Percentiles rank a stretch among this genome's conserved stretches.
Conservation (phyloP, 2,329 filamentous ascomycete genomes). For the Cytospora chrysosperma region DNA sequence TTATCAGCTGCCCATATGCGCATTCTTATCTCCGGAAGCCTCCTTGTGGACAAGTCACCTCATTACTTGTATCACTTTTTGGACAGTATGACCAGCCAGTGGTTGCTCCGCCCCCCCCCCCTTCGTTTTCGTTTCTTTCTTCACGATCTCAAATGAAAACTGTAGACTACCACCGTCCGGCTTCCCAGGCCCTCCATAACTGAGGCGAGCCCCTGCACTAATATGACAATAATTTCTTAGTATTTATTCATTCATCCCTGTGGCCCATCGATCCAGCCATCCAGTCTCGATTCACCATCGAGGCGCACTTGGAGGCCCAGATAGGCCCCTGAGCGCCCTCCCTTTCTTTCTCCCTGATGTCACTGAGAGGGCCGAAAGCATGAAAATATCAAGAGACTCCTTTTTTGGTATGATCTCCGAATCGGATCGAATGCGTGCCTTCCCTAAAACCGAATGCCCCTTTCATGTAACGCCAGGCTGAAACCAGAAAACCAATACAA, state of each 20-base stretch:
- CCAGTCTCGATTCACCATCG: not conserved
- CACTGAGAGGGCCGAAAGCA: not conserved
- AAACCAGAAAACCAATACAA: slow-evolving; percentile 23
- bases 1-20: not conserved
- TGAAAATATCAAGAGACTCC: slow-evolving; percentile 1
- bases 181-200: not conserved
- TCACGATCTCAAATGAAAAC: not conserved
- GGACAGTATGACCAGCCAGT: not conserved
- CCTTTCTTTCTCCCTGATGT: not conserved
- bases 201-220: not conserved
- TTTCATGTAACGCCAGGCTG: slow-evolving; percentile 24
- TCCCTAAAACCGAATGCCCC: slow-evolving; percentile 22
- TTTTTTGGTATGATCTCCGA: slow-evolving; percentile 13
- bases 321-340: too few species aligned
- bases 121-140: too few species aligned
- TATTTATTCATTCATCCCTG: not conserved
- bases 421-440: slow-evolving; percentile 19
- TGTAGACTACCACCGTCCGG: not conserved
- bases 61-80: not conserved
- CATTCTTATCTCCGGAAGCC: slow-evolving; percentile 12
- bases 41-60: not conserved
- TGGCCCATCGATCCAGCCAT: not conserved
- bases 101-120: too few species aligned
- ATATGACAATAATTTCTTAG: too few species aligned
- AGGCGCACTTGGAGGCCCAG: not conserved